Evolutionary conservation across 192 early-diverging fungal species (phyloP).

Genomic region (Coemansia reversa): DNA sequence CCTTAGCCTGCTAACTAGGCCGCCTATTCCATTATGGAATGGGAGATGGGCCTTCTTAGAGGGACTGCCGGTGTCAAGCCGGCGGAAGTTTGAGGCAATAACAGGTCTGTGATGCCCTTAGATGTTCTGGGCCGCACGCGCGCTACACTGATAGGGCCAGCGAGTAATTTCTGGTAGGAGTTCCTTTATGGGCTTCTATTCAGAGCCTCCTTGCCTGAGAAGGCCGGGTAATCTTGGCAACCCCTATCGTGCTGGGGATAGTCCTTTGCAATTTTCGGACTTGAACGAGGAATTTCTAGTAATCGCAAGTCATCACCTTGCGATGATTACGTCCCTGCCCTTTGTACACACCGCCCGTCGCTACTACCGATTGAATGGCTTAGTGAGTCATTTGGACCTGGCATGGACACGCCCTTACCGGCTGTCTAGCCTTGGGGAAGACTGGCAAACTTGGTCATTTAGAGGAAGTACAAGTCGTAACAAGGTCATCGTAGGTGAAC

Average conservation of each 20-base stretch:
- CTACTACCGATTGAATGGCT: slow-evolving; percentile 84
- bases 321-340: slow-evolving; percentile 80
- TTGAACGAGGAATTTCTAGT: slow-evolving; percentile 82
- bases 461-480: slow-evolving; percentile 89
- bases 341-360: slow-evolving; percentile 77
- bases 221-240: slow-evolving; percentile 71
- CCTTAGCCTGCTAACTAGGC: slow-evolving; percentile 76
- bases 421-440: slow-evolving; percentile 55
- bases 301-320: slow-evolving; percentile 77
- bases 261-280: slow-evolving; percentile 77
- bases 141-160: slow-evolving; percentile 77
- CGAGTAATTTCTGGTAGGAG: slow-evolving; percentile 56
- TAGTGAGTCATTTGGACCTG: slow-evolving; percentile 76
- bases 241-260: slow-evolving; percentile 75
- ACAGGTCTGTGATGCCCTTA: slow-evolving; percentile 85
- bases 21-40: slow-evolving; percentile 32
- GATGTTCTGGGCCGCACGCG: slow-evolving; percentile 83
- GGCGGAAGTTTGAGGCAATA: slow-evolving; percentile 76
- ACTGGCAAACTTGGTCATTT: slow-evolving; percentile 81
- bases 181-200: slow-evolving; percentile 46
- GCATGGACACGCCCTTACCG: slow-evolving; percentile 32
- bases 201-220: slow-evolving; percentile 41
- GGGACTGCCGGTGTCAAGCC: slow-evolving; percentile 62
- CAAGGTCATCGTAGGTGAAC: slow-evolving; percentile 79
- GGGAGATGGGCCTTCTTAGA: slow-evolving; percentile 16